Evolutionary conservation across 2,329 filamentous ascomycete genomes (phyloP).

Genomic region (Trichoderma atrobrunneum): DNA sequence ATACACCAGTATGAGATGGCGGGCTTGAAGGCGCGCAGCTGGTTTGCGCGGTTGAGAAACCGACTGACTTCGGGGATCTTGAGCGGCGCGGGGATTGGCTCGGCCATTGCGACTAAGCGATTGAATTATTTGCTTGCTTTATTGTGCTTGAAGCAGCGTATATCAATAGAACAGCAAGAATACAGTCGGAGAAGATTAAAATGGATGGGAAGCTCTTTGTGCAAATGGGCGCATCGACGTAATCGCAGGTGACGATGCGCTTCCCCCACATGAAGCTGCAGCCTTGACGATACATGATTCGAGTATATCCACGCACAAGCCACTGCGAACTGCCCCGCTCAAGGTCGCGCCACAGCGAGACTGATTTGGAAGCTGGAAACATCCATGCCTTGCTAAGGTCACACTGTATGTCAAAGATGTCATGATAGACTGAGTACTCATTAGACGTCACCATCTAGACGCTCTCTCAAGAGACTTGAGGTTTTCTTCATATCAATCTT

Average conservation of each 20-base stretch:
- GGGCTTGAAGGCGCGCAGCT: slow-evolving; percentile 81
- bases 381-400: not conserved
- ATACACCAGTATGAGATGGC: slow-evolving; percentile 94
- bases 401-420: not conserved
- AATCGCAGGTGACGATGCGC: slow-evolving; percentile 11
- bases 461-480: not conserved
- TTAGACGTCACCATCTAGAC: not conserved
- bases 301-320: not conserved
- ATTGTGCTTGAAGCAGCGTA: not conserved
- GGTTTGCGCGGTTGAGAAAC: slow-evolving; percentile 77
- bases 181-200: not conserved
- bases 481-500: not conserved
- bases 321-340: slow-evolving; percentile 16
- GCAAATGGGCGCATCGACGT: not conserved
- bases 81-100: slow-evolving; percentile 47
- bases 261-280: slow-evolving; percentile 8
- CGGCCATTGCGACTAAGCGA: slow-evolving; percentile 61
- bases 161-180: not conserved
- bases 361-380: slow-evolving; percentile 5
- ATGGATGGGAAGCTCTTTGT: not conserved
- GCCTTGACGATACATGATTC: not conserved
- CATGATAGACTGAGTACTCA: not conserved
- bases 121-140: not conserved
- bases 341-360: slow-evolving; percentile 29
- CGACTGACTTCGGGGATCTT: slow-evolving; percentile 79